phyloP scores from a whole-genome alignment of 441 rosid species.

The Populus hybrid region DNA sequence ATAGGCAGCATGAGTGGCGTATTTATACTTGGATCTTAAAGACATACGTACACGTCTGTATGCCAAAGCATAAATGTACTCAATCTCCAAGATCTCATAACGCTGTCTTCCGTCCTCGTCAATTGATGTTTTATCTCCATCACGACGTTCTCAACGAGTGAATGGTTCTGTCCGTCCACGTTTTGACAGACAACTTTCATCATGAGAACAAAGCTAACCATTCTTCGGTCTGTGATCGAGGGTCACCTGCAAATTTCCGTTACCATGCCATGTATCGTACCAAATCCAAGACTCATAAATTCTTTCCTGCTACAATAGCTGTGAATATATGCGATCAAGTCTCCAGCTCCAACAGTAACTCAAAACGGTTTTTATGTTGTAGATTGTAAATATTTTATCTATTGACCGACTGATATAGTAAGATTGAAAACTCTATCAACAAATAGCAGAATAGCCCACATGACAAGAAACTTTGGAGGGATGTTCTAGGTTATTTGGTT shows the following conservation, averaged over 20 bases:
- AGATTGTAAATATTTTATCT: neutral
- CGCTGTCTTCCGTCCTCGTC: neutral
- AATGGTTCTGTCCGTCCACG: neutral
- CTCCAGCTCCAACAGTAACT: neutral
- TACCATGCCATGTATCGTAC: too few relatives aligned
- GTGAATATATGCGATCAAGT: too few relatives aligned
- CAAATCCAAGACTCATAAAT: too few relatives aligned
- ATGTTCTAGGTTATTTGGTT: neutral
- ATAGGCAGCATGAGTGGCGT: neutral
- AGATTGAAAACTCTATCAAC: neutral
- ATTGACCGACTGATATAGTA: neutral
- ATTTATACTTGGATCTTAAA: neutral
- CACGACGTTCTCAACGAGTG: neutral
- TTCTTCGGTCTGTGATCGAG: too few relatives aligned
- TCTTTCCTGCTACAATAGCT: too few relatives aligned
- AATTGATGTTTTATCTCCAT: neutral
- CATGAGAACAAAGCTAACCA: too few relatives aligned
- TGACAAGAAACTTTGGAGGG: neutral
- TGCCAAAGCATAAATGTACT: too few relatives aligned
- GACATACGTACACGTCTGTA: too few relatives aligned
- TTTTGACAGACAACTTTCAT: neutral
- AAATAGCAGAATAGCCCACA: neutral
- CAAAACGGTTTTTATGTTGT: neutral
- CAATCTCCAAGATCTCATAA: neutral
- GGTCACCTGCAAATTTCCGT: too few relatives aligned